Evolutionary conservation across 164 flowering plant genomes (phyloP).

Genomic region (Piper longum): DNA sequence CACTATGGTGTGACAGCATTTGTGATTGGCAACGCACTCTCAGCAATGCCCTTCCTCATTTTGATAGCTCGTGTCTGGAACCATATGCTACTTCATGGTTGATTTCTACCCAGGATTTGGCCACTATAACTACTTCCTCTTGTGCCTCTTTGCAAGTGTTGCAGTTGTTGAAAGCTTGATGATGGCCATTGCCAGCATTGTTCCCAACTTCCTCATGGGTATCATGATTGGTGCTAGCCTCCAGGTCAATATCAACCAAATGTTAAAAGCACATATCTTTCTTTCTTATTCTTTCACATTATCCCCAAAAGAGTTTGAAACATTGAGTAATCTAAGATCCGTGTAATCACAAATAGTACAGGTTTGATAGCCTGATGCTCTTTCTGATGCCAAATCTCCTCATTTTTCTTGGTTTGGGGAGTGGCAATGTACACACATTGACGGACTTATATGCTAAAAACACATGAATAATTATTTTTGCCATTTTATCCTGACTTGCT

Average conservation of each 20-base stretch:
- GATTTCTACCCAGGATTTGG: constrained; percentile 66
- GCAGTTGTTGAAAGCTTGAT: constrained; percentile 67
- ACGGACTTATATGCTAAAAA: too few species aligned
- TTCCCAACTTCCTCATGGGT: constrained; percentile 75
- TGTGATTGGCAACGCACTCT: constrained; percentile 78
- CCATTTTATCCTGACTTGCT: too few species aligned
- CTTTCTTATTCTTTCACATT: background rate
- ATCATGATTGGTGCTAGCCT: constrained; percentile 92
- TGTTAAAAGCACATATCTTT: too few species aligned
- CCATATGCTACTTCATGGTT: constrained; percentile 90
- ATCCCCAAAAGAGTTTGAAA: background rate
- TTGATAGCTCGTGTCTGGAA: constrained; percentile 73
- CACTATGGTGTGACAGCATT: constrained; percentile 81
- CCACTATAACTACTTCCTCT: constrained; percentile 71
- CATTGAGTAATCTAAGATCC: background rate
- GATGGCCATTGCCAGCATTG: too few species aligned
- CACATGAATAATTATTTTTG: too few species aligned
- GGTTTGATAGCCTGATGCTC: too few species aligned
- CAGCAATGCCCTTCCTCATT: constrained; percentile 79
- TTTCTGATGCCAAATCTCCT: too few species aligned
- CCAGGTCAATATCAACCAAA: constrained; percentile 31
- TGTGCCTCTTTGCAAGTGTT: constrained; percentile 82
- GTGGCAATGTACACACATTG: too few species aligned
- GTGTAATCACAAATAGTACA: too few species aligned
- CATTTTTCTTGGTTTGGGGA: too few species aligned